Evolutionary conservation across 345 rosid genomes (phyloP).

Genomic region (Clarkia xantiana): DNA sequence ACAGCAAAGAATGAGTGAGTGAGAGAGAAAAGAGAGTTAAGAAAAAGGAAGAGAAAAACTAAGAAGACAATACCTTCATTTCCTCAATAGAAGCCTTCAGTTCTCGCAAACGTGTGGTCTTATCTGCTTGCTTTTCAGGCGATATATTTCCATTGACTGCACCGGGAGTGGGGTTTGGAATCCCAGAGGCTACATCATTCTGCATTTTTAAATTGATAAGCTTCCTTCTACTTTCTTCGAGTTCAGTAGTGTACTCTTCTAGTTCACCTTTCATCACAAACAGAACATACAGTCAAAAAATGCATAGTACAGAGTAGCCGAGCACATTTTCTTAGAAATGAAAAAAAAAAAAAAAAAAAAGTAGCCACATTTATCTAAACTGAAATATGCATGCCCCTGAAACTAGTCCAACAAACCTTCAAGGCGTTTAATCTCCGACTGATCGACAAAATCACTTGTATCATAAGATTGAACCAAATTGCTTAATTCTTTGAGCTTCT

Average conservation of each 20-base stretch:
- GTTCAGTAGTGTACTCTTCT: constrained; percentile 77
- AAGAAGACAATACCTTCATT: constrained; percentile 33
- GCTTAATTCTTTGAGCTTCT: constrained; percentile 48
- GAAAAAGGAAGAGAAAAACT: constrained; percentile 5
- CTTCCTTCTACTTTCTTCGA: constrained; percentile 88
- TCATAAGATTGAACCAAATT: constrained; percentile 33
- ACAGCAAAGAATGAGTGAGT: constrained; percentile 14
- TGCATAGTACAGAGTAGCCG: neutral
- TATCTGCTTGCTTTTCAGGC: constrained; percentile 67
- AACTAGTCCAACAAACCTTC: constrained; percentile 35
- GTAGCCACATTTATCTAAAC: neutral
- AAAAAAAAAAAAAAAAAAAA: neutral
- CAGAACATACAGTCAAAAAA: constrained; percentile 4
- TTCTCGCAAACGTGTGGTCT: constrained; percentile 47
- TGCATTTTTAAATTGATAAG: constrained; percentile 66
- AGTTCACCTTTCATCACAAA: constrained; percentile 47
- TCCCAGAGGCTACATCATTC: constrained; percentile 58
- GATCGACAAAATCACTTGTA: constrained; percentile 42
- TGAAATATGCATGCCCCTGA: neutral
- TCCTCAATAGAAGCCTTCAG: constrained; percentile 72
- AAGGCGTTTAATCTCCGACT: constrained; percentile 55
- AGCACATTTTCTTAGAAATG: neutral
- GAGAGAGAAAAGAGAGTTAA: constrained; percentile 4
- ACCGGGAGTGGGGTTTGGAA: constrained; percentile 31
- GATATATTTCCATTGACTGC: constrained; percentile 57